Evolutionary conservation across 73 alveolate species (phyloP).

Genomic region (Chromera velia): DNA sequence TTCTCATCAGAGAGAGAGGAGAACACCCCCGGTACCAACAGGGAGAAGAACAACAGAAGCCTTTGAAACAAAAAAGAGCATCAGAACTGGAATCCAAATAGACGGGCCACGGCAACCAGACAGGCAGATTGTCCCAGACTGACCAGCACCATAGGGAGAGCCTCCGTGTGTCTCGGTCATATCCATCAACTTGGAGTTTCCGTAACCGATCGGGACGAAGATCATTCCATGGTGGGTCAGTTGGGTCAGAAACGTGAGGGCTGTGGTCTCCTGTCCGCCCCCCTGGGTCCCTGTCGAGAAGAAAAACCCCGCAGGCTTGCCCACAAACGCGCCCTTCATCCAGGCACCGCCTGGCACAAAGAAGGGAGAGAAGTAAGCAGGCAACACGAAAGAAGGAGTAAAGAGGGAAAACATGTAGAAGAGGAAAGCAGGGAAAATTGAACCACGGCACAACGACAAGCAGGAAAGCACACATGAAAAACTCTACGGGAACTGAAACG

Average conservation of each 20-base stretch:
- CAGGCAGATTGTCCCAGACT: no score
- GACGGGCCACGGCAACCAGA: no score
- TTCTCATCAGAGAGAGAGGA: no score
- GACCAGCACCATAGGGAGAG: slow-evolving; percentile 24
- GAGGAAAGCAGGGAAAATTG: no score
- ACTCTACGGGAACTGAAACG: no score
- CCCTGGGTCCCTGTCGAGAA: slow-evolving; percentile 30
- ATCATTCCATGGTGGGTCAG: slow-evolving; percentile 28
- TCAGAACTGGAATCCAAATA: no score
- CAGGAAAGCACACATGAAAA: no score
- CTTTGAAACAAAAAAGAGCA: no score
- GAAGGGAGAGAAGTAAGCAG: background rate
- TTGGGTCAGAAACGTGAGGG: slow-evolving; percentile 15
- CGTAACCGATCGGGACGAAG: slow-evolving; percentile 30
- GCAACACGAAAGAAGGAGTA: background rate
- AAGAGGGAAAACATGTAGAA: background rate
- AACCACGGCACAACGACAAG: no score
- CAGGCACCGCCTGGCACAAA: slow-evolving; percentile 21
- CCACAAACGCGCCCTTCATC: slow-evolving; percentile 19
- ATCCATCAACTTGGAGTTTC: slow-evolving; percentile 8
- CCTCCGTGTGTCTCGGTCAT: slow-evolving; percentile 22
- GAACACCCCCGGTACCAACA: no score
- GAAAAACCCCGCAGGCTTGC: slow-evolving; percentile 27
- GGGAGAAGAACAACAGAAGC: no score
- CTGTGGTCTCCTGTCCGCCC: slow-evolving; percentile 33